Percentiles rank a stretch among this genome's conserved stretches.
Conservation (phyloP, 176 grass and related monocot species). For the Juncus inflexus region DNA sequence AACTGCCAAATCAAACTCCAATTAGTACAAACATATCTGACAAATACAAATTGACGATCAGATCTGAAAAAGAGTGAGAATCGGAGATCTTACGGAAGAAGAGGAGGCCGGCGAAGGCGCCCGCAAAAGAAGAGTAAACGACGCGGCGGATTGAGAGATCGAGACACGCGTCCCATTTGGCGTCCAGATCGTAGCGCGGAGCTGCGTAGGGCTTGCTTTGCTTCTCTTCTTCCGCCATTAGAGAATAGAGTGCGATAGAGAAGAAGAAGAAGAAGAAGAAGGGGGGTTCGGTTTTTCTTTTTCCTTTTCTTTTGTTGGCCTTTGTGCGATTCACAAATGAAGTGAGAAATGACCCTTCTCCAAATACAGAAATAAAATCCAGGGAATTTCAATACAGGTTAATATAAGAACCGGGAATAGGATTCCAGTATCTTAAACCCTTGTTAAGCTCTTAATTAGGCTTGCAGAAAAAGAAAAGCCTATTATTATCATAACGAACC, state of each 20-base stretch:
- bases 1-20: neutral
- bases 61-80: neutral
- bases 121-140: conserved; percentile 71
- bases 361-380: too few species aligned
- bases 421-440: too few species aligned
- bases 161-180: conserved; percentile 87
- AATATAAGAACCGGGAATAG: too few species aligned
- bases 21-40: neutral
- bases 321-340: neutral
- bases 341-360: too few species aligned
- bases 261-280: too few species aligned
- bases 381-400: too few species aligned
- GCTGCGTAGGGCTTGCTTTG: conserved; percentile 28
- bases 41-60: neutral
- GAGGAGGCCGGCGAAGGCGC: conserved; percentile 74
- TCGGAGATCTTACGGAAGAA: conserved; percentile 50
- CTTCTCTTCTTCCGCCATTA: conserved; percentile 61
- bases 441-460: neutral
- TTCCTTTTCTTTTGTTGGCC: neutral
- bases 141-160: conserved; percentile 88
- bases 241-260: neutral
- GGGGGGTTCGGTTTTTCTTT: neutral
- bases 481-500: neutral
- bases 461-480: conserved; percentile 5
- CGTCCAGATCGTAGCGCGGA: conserved; percentile 71